A percentile compares a stretch with the other conserved stretches of the same genome.
These are phyloP conservation scores for Epichloe bromicola DNA, from an alignment of 2,329 filamentous ascomycete species.

Conservation along the genomic window DNA sequence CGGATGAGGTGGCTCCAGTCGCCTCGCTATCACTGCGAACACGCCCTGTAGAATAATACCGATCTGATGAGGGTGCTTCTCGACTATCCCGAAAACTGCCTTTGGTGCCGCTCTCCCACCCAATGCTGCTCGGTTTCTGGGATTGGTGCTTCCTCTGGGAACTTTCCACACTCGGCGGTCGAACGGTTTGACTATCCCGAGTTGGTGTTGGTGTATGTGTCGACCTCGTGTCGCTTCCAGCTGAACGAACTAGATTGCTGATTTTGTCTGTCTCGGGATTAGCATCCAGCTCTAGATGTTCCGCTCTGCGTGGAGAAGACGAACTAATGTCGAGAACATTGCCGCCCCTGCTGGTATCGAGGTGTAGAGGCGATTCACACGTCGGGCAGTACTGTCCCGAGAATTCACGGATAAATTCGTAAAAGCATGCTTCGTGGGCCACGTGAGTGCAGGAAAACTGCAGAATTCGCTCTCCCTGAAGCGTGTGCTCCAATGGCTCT, in stretches of 20 bases:
- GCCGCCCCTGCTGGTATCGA: conserved; percentile 85
- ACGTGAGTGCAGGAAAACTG: conserved; percentile 97
- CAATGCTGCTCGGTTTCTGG: conserved; percentile 17
- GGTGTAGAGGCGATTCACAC: conserved; percentile 79
- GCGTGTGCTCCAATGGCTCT: conserved; percentile 87
- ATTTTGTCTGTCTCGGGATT: conserved; percentile 61
- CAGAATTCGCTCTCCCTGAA: conserved; percentile 84
- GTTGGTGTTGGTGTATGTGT: conserved; percentile 42
- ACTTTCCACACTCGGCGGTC: conserved; percentile 38
- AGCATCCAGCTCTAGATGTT: conserved; percentile 13
- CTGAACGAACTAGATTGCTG: conserved; percentile 80
- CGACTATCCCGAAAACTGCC: conserved; percentile 36
- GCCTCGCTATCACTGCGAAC: conserved; percentile 66
- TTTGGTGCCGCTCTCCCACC: conserved; percentile 21
- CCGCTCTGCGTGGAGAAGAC: conserved; percentile 11
- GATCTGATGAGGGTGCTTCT: conserved; percentile 32
- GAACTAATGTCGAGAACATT: conserved; percentile 85
- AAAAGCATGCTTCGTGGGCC: conserved; percentile 95
- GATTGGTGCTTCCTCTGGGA: conserved; percentile 22
- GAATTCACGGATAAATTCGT: conserved; percentile 92
- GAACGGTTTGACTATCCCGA: conserved; percentile 53
- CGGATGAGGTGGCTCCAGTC: conserved; percentile 61
- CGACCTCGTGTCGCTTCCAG: conserved; percentile 49
- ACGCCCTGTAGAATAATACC: conserved; percentile 41
- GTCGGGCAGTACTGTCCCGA: conserved; percentile 90